phyloP scores from a whole-genome alignment of 352 stramenopile species.

The Pythium phragmitis region DNA sequence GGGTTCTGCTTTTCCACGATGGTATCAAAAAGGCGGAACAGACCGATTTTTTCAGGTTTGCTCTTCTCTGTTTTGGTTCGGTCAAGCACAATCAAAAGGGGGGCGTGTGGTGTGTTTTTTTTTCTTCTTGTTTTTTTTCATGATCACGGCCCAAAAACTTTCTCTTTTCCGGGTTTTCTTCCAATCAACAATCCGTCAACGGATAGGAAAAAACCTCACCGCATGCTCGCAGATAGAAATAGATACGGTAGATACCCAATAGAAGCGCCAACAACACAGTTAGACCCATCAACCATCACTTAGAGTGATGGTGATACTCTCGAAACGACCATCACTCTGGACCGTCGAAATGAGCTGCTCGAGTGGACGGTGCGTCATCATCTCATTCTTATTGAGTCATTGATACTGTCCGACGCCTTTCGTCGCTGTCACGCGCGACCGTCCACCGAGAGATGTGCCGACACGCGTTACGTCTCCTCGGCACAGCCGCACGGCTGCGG shows the following conservation, averaged over 20 bases:
- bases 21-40: conserved; percentile 14
- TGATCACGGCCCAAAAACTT: background rate
- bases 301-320: no score
- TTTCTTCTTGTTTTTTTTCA: conserved; percentile 9
- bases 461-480: background rate
- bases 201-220: background rate
- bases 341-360: background rate
- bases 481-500: no score
- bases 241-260: no score
- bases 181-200: no score
- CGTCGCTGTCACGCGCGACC: background rate
- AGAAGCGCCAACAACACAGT: no score
- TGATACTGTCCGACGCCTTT: background rate
- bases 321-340: no score
- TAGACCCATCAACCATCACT: background rate
- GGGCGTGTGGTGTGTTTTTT: background rate
- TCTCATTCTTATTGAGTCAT: conserved; percentile 7
- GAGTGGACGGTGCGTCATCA: no score
- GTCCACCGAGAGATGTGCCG: background rate
- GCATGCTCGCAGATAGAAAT: conserved; percentile 7
- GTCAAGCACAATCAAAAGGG: conserved; percentile 8
- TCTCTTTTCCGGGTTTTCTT: background rate
- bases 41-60: conserved; percentile 6
- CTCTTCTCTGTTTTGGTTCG: conserved; percentile 16
- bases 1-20: conserved; percentile 10